Evolutionary conservation across 345 rosid species (phyloP), one percentile per base, ranked within the genome.

Genomic region (Excoecaria agallocha): DNA sequence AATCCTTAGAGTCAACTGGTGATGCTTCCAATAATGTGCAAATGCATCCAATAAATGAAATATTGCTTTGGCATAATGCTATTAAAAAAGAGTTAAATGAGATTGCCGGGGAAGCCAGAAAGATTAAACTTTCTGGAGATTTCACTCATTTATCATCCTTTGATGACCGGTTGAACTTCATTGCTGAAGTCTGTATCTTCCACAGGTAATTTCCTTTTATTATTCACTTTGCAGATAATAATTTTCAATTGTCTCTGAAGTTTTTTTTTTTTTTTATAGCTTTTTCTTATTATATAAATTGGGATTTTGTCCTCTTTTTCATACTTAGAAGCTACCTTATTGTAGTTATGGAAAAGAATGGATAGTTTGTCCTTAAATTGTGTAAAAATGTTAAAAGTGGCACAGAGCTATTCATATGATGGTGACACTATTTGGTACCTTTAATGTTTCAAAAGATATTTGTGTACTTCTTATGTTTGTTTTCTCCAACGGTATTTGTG

Each of bases 121-220:
- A 75, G 74, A 90, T 94, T 73, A 93, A 87, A 81, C 83, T 81
- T 75, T 88, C 87, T 77, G 96, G 92, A 73, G 89, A 92, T 81
- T 91, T 89, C 79, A 82, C 84, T 16, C 84, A 91, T 85, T 73
- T 92, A 57, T 84, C 94, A 59, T 85, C 84, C 79, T 94, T 94
- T 76, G 87, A 92, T 75, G 93, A 90, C 79, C 88, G 93, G 64
- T 80, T 92, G 77, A 93, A 94, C 80, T 94, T 85, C 74, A 86
- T 92, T 82, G 94, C 96, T 39, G 97, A 94, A 85, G 89, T 94
- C 70, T 90, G 94, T 87, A 92, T 92, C 79, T 94, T 86, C 80
- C 98, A 92, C 82, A 88, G 97, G 98, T 92, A 89, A 58, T 30
- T 57, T 76, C 17, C 38, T 70, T 78, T 49, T 12, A 38, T 71